Percentiles rank a stretch among this genome's conserved stretches.
phyloP scores from a whole-genome alignment of 305 asterid genomes.

The Lippia alba region DNA sequence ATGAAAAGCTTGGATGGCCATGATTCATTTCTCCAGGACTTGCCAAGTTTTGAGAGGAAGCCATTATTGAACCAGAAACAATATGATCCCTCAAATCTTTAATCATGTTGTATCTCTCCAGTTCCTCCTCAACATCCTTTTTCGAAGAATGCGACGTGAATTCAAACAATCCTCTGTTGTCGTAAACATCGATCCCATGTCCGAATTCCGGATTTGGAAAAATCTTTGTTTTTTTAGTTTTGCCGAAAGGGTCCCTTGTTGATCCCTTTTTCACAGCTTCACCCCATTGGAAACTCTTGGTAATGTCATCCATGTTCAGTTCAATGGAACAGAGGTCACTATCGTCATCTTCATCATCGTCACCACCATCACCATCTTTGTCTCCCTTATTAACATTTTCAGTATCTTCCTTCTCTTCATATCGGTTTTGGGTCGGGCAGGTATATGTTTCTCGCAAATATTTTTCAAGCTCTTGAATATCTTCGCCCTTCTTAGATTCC shows the following conservation, averaged over 20 bases:
- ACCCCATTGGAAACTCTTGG: conserved; percentile 68
- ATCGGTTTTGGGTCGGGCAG: conserved; percentile 39
- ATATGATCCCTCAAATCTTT: conserved; percentile 85
- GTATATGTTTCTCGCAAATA: conserved; percentile 82
- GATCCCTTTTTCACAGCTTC: conserved; percentile 40
- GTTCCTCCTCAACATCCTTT: conserved; percentile 69
- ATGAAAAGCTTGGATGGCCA: conserved; percentile 35
- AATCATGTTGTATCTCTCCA: conserved; percentile 82
- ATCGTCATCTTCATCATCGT: conserved; percentile 47
- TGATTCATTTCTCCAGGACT: neutral
- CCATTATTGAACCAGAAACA: conserved; percentile 63
- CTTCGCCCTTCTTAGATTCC: conserved; percentile 56
- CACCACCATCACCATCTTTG: conserved; percentile 39
- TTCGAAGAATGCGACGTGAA: conserved; percentile 60
- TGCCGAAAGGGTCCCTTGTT: conserved; percentile 51
- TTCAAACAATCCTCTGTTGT: conserved; percentile 48
- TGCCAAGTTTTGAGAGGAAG: conserved; percentile 44
- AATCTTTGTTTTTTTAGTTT: neutral
- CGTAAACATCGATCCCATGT: conserved; percentile 32
- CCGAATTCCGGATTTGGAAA: conserved; percentile 21
- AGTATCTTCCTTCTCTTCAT: conserved; percentile 37
- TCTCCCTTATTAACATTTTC: conserved; percentile 24
- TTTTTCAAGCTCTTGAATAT: conserved; percentile 74
- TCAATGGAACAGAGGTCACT: conserved; percentile 89
- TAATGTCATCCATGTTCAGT: conserved; percentile 61